Evolutionary conservation across 192 early-diverging fungal genomes (phyloP).

Genomic region (Glomus cerebriforme): DNA sequence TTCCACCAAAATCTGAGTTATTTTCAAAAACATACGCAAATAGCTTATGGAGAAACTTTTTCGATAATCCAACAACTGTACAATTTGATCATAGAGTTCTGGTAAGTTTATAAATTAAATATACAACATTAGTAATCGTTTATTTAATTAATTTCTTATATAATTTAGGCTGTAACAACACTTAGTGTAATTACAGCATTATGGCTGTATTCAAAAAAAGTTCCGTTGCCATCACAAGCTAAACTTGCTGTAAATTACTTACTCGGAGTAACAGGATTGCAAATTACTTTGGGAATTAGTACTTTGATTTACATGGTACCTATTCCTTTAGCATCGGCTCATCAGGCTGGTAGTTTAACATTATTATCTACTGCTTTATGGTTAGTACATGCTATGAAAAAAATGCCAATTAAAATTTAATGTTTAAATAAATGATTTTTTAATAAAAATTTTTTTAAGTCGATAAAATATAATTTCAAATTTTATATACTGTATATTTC

Average conservation of each 20-base stretch:
- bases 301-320: constrained; percentile 95
- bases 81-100: constrained; percentile 95
- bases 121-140: too few species aligned
- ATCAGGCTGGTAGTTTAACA: constrained; percentile 91
- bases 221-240: constrained; percentile 70
- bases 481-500: too few species aligned
- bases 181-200: constrained; percentile 68
- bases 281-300: constrained; percentile 88
- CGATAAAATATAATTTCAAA: too few species aligned
- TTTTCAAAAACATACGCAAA: constrained; percentile 54
- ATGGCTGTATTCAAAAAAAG: constrained; percentile 71
- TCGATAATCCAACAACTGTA: constrained; percentile 93
- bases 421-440: too few species aligned
- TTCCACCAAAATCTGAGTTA: constrained; percentile 74
- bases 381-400: constrained; percentile 70
- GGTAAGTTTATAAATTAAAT: constrained; percentile 43
- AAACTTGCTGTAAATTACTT: constrained; percentile 72
- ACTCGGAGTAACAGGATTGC: constrained; percentile 71
- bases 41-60: constrained; percentile 79
- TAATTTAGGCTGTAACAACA: constrained; percentile 75
- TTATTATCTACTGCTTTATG: constrained; percentile 80
- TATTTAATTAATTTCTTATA: too few species aligned
- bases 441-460: too few species aligned
- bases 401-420: constrained; percentile 45
- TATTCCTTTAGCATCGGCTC: constrained; percentile 87